Conservation (phyloP, 2,329 filamentous ascomycete genomes). For the Cladosporium sp. region DNA sequence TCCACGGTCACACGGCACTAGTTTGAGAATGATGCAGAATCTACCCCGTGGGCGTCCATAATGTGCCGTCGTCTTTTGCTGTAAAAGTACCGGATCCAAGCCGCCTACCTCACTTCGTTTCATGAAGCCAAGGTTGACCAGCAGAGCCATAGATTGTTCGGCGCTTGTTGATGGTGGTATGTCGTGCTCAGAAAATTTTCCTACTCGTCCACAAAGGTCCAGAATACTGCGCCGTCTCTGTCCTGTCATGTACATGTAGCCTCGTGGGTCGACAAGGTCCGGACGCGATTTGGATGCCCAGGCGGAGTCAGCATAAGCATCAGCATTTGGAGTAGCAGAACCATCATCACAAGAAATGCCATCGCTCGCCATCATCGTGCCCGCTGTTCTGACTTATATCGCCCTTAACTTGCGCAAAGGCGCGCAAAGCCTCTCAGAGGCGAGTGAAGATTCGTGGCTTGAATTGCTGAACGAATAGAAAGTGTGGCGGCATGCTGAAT, state of each 20-base stretch:
- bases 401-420: conserved; percentile 6
- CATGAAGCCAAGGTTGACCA: neutral
- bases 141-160: too few species aligned
- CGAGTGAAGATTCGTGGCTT: neutral
- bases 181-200: too few species aligned
- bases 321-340: too few species aligned
- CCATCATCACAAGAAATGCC: too few species aligned
- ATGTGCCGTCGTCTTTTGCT: neutral
- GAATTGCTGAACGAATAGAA: neutral
- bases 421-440: conserved; percentile 9
- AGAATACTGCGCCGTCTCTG: too few species aligned
- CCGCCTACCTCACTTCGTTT: conserved; percentile 6
- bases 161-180: too few species aligned
- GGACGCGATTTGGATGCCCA: too few species aligned
- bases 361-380: neutral
- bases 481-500: neutral
- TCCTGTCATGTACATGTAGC: too few species aligned
- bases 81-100: neutral
- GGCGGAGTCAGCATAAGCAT: too few species aligned
- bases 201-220: too few species aligned
- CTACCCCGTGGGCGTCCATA: conserved; percentile 4
- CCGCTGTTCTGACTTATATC: neutral
- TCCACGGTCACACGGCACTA: conserved; percentile 6
- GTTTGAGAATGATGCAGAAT: neutral
- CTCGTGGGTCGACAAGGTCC: too few species aligned